Conservation (phyloP, 2,329 filamentous ascomycete genomes). For the Exophiala alcalophila region DNA sequence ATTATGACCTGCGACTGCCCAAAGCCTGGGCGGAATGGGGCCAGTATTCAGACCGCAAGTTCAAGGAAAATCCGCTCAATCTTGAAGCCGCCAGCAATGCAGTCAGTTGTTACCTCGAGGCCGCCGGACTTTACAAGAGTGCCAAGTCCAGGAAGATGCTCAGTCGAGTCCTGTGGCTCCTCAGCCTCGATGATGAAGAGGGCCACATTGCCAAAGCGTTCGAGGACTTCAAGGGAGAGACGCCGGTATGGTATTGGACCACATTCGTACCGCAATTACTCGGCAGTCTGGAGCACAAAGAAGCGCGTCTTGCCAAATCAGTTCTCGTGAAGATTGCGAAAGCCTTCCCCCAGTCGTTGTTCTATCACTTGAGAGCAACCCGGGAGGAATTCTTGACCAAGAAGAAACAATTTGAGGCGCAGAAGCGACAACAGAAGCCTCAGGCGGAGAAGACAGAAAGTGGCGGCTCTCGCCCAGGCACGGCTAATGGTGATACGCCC, state of each 20-base stretch:
- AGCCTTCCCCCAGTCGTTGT: conserved; percentile 89
- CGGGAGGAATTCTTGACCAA: conserved; percentile 90
- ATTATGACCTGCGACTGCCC: conserved; percentile 90
- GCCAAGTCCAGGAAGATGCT: conserved; percentile 93
- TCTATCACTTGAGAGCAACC: conserved; percentile 91
- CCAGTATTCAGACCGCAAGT: conserved; percentile 93
- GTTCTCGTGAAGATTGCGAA: conserved; percentile 93
- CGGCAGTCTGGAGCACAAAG: conserved; percentile 84
- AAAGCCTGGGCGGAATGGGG: conserved; percentile 99
- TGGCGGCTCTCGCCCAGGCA: conserved; percentile 39
- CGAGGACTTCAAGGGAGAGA: conserved; percentile 95
- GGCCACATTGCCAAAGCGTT: conserved; percentile 81
- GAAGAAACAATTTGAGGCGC: conserved; percentile 59
- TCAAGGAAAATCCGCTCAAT: conserved; percentile 84
- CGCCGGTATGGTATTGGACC: conserved; percentile 99
- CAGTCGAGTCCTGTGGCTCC: conserved; percentile 87
- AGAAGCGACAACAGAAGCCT: conserved; percentile 21
- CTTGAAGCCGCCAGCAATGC: conserved; percentile 84
- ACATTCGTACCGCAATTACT: conserved; percentile 97
- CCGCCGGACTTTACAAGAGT: conserved; percentile 93
- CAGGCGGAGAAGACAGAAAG: conserved; percentile 23
- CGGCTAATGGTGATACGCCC: conserved; percentile 44
- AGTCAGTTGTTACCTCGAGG: conserved; percentile 92
- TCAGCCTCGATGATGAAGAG: conserved; percentile 87
- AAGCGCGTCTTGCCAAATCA: conserved; percentile 79